phyloP scores from a whole-genome alignment of 441 rosid species.

The Metrosideros polymorpha region DNA sequence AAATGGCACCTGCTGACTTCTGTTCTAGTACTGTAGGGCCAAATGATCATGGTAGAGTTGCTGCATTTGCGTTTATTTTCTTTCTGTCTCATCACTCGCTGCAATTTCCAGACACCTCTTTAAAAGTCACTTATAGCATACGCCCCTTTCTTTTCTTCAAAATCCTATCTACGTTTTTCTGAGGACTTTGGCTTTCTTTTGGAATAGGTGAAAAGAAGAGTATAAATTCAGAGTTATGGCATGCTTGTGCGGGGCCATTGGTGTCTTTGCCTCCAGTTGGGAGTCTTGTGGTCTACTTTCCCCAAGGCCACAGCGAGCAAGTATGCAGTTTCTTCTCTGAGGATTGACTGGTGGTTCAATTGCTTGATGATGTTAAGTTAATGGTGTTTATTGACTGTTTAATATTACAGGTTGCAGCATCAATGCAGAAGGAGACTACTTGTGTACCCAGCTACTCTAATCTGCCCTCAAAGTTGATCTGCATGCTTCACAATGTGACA shows the following conservation, averaged over 20 bases:
- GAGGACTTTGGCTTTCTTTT: slow-evolving; percentile 17
- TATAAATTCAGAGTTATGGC: slow-evolving; percentile 93
- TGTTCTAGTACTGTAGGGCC: not conserved
- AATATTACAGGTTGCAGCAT: slow-evolving; percentile 73
- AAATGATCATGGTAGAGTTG: not conserved
- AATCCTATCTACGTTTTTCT: not conserved
- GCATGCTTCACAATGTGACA: slow-evolving; percentile 85
- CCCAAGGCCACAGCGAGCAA: slow-evolving; percentile 99
- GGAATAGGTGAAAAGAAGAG: slow-evolving; percentile 64
- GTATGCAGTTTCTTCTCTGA: slow-evolving; percentile 26
- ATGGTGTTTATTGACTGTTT: not conserved
- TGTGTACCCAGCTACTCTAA: slow-evolving; percentile 86
- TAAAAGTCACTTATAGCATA: not conserved
- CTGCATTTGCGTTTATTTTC: not conserved
- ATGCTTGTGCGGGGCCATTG: slow-evolving; percentile 97
- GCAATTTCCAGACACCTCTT: not conserved
- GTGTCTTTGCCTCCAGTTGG: slow-evolving; percentile 90
- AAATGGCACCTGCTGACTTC: not conserved
- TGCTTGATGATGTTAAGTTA: not conserved
- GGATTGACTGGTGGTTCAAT: slow-evolving; percentile 4
- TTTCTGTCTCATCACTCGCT: not conserved
- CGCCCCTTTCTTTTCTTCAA: not conserved
- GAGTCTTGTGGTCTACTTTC: slow-evolving; percentile 95
- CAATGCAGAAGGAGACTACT: slow-evolving; percentile 90
- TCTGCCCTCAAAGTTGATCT: slow-evolving; percentile 87